phyloP scores from a whole-genome alignment of 306 rosid genomes.

The Amphicarpaea edgeworthii region DNA sequence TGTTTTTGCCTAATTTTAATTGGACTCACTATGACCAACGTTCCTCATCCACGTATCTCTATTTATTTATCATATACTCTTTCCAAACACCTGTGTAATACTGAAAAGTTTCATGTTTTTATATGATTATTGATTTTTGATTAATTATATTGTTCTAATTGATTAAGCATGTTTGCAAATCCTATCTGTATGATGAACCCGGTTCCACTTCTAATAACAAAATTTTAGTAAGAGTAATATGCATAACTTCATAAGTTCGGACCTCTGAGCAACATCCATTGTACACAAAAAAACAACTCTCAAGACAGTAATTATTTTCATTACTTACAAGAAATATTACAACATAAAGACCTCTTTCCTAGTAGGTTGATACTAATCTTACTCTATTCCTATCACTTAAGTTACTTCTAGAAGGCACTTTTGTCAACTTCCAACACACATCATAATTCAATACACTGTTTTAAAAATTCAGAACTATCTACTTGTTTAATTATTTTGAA shows the following conservation, averaged over 20 bases:
- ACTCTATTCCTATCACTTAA: not conserved
- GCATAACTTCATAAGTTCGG: too few relatives aligned
- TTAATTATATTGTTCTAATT: not conserved
- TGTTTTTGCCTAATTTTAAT: slow-evolving; percentile 10
- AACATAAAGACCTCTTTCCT: not conserved
- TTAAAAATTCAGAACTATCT: not conserved
- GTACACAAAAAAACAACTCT: too few relatives aligned
- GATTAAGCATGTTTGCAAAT: not conserved
- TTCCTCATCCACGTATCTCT: not conserved
- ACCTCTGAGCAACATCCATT: too few relatives aligned
- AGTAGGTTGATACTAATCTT: not conserved
- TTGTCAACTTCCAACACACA: not conserved
- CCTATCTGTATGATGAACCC: not conserved
- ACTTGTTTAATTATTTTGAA: slow-evolving; percentile 1
- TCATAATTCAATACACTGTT: not conserved
- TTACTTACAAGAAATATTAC: not conserved
- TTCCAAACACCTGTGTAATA: not conserved
- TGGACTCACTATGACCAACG: slow-evolving; percentile 31
- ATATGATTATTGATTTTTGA: not conserved
- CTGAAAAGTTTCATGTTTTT: not conserved
- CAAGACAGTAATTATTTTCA: too few relatives aligned
- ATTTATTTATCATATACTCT: not conserved
- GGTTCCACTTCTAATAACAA: not conserved
- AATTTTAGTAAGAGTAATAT: too few relatives aligned
- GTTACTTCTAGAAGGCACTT: slow-evolving; percentile 19